These are phyloP conservation scores for Bromus sterilis DNA, from an alignment of 176 grass and related monocot species.

Conservation along the genomic window DNA sequence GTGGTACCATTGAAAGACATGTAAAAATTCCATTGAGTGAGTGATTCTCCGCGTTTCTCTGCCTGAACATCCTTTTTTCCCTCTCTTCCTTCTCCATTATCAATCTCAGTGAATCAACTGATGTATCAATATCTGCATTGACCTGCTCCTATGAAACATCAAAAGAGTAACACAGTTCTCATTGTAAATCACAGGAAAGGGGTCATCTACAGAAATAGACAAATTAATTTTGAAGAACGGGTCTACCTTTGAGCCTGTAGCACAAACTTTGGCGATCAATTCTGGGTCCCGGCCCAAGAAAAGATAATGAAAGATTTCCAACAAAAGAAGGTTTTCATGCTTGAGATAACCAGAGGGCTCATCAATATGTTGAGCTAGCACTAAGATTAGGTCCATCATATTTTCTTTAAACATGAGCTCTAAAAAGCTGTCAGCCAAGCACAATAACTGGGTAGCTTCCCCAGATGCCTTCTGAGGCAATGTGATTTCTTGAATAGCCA, in stretches of 20 bases:
- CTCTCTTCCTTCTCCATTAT: conserved; percentile 64
- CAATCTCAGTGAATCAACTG: conserved; percentile 53
- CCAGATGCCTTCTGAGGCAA: conserved; percentile 78
- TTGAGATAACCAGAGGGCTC: conserved; percentile 76
- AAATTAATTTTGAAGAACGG: conserved; percentile 17
- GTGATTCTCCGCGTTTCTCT: conserved; percentile 32
- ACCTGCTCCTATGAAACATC: conserved; percentile 22
- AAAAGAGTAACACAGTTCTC: conserved; percentile 9
- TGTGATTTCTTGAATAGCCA: conserved; percentile 92
- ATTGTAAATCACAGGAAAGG: background rate
- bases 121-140: conserved; percentile 44
- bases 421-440: conserved; percentile 65
- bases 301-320: conserved; percentile 85
- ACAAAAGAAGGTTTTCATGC: conserved; percentile 81
- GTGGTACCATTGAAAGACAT: conserved; percentile 48
- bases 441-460: conserved; percentile 61
- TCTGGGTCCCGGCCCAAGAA: conserved; percentile 81
- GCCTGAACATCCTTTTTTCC: conserved; percentile 40
- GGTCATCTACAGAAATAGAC: background rate
- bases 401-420: conserved; percentile 95
- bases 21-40: conserved; percentile 66
- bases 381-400: conserved; percentile 94
- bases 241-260: conserved; percentile 48
- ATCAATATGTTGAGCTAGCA: conserved; percentile 80
- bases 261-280: conserved; percentile 61